These are phyloP conservation scores for Russula vinacea DNA, from an alignment of 768 basidiomycete species.

Conservation along the genomic window DNA sequence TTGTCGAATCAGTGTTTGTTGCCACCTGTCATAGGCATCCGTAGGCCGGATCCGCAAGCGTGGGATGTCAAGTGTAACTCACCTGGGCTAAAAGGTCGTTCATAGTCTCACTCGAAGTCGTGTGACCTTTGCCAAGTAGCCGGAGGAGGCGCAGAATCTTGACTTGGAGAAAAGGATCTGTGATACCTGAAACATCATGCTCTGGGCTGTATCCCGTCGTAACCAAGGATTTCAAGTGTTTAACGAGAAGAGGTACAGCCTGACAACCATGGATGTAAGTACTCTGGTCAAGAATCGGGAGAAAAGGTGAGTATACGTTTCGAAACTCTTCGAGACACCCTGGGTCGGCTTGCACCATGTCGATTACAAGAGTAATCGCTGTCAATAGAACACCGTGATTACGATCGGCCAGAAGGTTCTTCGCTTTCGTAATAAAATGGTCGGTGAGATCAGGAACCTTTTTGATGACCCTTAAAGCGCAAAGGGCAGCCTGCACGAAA, in stretches of 20 bases:
- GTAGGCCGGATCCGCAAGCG: neutral
- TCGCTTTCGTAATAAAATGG: slow-evolving; percentile 86
- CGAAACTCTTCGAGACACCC: slow-evolving; percentile 80
- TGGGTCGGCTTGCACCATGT: slow-evolving; percentile 85
- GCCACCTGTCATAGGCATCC: slow-evolving; percentile 62
- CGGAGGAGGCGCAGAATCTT: slow-evolving; percentile 88
- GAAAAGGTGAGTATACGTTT: slow-evolving; percentile 54
- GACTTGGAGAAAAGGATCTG: slow-evolving; percentile 92
- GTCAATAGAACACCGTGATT: slow-evolving; percentile 95
- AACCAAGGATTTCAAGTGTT: slow-evolving; percentile 90
- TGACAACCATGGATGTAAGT: slow-evolving; percentile 36
- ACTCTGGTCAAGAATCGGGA: slow-evolving; percentile 18
- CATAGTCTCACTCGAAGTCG: slow-evolving; percentile 90
- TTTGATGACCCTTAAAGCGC: slow-evolving; percentile 89
- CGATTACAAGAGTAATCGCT: slow-evolving; percentile 91
- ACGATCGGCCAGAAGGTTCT: slow-evolving; percentile 87
- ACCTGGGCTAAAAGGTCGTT: slow-evolving; percentile 98
- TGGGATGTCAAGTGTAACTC: slow-evolving; percentile 21
- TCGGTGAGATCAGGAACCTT: slow-evolving; percentile 95
- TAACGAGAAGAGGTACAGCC: slow-evolving; percentile 91
- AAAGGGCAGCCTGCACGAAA: slow-evolving; percentile 77
- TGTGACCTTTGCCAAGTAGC: slow-evolving; percentile 82
- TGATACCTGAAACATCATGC: slow-evolving; percentile 99
- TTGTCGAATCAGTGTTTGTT: slow-evolving; percentile 96
- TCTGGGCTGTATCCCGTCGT: slow-evolving; percentile 98